A percentile compares a stretch with the other conserved stretches of the same genome.
Evolutionary conservation across 805 yeast genomes (phyloP).

Genomic region (Monosporozyma servazzii): DNA sequence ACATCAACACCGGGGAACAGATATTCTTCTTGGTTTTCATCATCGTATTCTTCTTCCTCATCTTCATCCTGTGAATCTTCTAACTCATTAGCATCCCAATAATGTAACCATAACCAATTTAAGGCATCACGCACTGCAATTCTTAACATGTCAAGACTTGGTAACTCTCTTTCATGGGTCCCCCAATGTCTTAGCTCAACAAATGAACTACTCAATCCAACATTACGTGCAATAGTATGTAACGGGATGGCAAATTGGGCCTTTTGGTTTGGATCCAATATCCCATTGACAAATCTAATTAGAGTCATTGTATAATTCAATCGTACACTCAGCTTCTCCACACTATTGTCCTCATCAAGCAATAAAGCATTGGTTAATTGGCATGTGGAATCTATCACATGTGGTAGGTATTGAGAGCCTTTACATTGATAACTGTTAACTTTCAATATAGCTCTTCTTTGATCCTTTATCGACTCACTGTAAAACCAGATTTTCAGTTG

Average conservation of each 20-base stretch:
- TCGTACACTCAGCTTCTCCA: constrained; percentile 32
- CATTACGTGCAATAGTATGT: constrained; percentile 57
- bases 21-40: constrained; percentile 1
- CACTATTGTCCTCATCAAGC: constrained; percentile 30
- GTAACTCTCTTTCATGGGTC: constrained; percentile 74
- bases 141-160: constrained; percentile 61
- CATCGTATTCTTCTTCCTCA: not conserved
- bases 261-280: constrained; percentile 79
- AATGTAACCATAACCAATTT: constrained; percentile 63
- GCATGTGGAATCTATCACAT: constrained; percentile 60
- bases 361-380: constrained; percentile 43
- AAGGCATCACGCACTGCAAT: constrained; percentile 52
- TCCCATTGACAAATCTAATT: constrained; percentile 82
- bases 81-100: constrained; percentile 46
- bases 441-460: constrained; percentile 40
- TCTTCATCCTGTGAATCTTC: constrained; percentile 11
- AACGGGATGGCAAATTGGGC: constrained; percentile 71
- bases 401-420: constrained; percentile 52
- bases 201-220: constrained; percentile 67
- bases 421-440: constrained; percentile 48
- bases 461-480: constrained; percentile 21
- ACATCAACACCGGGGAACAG: not conserved
- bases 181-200: constrained; percentile 87
- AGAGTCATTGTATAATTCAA: constrained; percentile 63
- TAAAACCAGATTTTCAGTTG: constrained; percentile 46